Conservation (phyloP, 2,329 filamentous ascomycete species). For the Fonsecaea nubica region DNA sequence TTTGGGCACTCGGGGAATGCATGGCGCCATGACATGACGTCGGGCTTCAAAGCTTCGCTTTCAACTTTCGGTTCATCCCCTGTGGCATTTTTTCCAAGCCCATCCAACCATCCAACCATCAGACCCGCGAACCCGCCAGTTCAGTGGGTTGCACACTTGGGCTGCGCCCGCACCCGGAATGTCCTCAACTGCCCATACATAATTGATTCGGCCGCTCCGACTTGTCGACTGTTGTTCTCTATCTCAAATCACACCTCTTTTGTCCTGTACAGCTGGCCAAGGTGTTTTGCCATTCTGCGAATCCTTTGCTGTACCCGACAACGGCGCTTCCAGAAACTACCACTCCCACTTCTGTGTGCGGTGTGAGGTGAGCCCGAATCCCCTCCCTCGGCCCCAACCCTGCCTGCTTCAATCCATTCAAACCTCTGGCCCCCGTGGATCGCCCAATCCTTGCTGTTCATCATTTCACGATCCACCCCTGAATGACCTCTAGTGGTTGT, state of each 20-base stretch:
- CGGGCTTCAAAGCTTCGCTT: background rate
- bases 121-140: background rate
- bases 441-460: background rate
- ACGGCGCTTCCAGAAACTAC: background rate
- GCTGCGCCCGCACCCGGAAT: background rate
- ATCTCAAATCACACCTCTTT: background rate
- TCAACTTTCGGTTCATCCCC: background rate
- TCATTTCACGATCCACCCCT: conserved; percentile 1
- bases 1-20: background rate
- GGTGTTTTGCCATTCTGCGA: background rate
- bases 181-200: background rate
- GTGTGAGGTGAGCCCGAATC: background rate
- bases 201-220: background rate
- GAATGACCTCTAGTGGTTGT: background rate
- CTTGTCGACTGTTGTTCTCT: background rate
- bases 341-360: background rate
- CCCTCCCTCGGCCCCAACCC: background rate
- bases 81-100: background rate
- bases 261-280: background rate
- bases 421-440: background rate
- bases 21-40: conserved; percentile 1
- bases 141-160: background rate
- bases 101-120: background rate
- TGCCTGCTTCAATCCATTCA: background rate
- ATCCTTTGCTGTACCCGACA: background rate